Percentiles rank a stretch among this genome's conserved stretches.
phyloP scores from a whole-genome alignment of 2,329 filamentous ascomycete genomes.

The Pestalotiopsis sp. region DNA sequence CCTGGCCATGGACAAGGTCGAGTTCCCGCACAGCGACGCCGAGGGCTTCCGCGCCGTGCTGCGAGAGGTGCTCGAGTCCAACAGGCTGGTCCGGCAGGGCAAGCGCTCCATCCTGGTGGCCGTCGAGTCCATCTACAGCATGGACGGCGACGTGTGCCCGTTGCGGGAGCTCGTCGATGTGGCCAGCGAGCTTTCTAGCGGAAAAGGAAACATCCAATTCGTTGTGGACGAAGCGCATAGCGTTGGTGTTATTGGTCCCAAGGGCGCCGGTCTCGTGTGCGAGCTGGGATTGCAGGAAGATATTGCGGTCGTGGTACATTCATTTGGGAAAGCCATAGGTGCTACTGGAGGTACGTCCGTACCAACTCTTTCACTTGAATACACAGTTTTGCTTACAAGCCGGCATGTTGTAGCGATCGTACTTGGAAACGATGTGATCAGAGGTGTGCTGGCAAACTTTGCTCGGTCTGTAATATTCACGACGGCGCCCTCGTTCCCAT shows the following conservation, averaged over 20 bases:
- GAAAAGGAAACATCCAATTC: slow-evolving; percentile 45
- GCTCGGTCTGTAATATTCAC: slow-evolving; percentile 43
- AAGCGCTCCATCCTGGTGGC: slow-evolving; percentile 38
- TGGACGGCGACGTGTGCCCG: slow-evolving; percentile 48
- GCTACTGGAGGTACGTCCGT: slow-evolving; percentile 30
- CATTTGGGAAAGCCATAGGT: slow-evolving; percentile 55
- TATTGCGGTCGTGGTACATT: slow-evolving; percentile 53
- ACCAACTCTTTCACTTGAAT: background rate
- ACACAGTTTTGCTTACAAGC: slow-evolving; percentile 13
- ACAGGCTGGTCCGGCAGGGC: slow-evolving; percentile 31
- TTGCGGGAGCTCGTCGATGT: slow-evolving; percentile 38
- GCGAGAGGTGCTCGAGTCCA: slow-evolving; percentile 27
- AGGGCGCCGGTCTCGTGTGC: slow-evolving; percentile 51
- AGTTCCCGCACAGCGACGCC: slow-evolving; percentile 46
- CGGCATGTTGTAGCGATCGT: slow-evolving; percentile 21
- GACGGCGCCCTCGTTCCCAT: slow-evolving; percentile 42
- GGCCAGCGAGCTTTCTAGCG: slow-evolving; percentile 35
- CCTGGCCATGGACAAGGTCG: slow-evolving; percentile 46
- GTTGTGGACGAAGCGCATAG: slow-evolving; percentile 61
- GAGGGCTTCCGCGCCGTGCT: slow-evolving; percentile 42
- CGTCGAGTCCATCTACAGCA: slow-evolving; percentile 48
- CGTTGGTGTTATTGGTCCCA: slow-evolving; percentile 50
- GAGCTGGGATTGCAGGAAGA: slow-evolving; percentile 50
- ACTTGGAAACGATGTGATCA: slow-evolving; percentile 19
- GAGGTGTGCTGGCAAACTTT: slow-evolving; percentile 18